Base-by-base conservation (phyloP, 306 rosid species). In the Fagus sylvatica region DNA sequence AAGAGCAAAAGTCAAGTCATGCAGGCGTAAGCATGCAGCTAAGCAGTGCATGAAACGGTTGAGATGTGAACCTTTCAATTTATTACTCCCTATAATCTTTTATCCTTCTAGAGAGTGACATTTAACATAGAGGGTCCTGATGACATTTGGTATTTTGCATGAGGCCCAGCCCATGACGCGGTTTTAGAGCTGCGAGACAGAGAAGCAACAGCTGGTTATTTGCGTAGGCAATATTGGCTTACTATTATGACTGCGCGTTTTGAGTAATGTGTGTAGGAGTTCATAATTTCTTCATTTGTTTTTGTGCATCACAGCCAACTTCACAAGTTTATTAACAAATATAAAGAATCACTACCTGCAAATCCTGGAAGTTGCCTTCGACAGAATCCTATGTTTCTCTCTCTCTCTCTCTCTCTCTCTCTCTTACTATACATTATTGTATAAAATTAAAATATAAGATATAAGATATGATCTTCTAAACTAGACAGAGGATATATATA, bases 181-280 rank as follows among this genome's bases (percentile, higher is more conserved):
- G 85, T 90, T 91, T 93, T 71, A 69, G 87, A 82, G 80, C 79
- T 84, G 90, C 85, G 76, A 65, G 88, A 77, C 97, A 93, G 98
- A 79, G 84, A 36, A 79, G 84, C 80, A 80, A 84, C 97, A 93
- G 96, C 98, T 91, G 98, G 57, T 33, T 39, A 66, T 75, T 73
- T 74, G 49, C 87, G 73, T 80, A 37, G 54, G 81, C 84, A 78
- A 66, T 46, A 46, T 32, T 71, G 59, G 41, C 66, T 49, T 72
- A 77, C 85, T 76, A 54, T 70, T 54, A 12, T 28, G 13, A 73
- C 75, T 82, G 86, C 85, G 83, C 87, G 85, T 79, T 34, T 73
- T 28, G 53, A 59, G 19, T 65, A 40, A 46, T 30, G 46, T 83
- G 41, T 13, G 37, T 49, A 3, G 28, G 15, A 39, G 37, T 56